These are phyloP conservation scores for Aegle marmelos DNA, from an alignment of 345 rosid species.

Conservation along the genomic window DNA sequence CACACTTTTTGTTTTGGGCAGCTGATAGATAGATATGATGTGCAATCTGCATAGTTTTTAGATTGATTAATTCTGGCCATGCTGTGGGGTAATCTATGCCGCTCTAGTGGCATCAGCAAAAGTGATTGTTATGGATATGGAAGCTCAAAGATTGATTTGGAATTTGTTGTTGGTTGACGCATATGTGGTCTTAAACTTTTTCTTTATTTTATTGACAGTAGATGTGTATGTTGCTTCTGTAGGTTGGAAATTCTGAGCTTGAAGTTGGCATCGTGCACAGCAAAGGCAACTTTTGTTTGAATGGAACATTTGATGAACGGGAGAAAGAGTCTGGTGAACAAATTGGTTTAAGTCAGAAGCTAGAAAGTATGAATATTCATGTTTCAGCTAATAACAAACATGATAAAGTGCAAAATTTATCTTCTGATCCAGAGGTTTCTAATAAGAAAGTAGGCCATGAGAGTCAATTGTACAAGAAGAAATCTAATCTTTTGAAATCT, in stretches of 20 bases:
- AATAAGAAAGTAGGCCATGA: conserved; percentile 25
- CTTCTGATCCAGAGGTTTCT: conserved; percentile 42
- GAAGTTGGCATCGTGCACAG: conserved; percentile 41
- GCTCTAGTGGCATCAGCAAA: neutral
- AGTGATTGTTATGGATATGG: neutral
- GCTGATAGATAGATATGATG: neutral
- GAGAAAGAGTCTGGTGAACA: conserved; percentile 35
- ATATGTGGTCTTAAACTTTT: neutral
- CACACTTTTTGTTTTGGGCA: neutral
- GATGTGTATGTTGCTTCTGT: conserved; percentile 24
- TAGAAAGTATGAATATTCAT: conserved; percentile 33
- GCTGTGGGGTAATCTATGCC: neutral
- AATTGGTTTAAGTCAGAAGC: conserved; percentile 32
- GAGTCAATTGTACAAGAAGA: conserved; percentile 27
- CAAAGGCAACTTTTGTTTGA: conserved; percentile 33
- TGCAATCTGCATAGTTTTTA: neutral
- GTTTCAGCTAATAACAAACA: conserved; percentile 27
- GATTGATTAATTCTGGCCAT: neutral
- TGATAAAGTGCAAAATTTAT: conserved; percentile 28
- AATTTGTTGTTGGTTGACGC: neutral
- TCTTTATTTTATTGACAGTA: neutral
- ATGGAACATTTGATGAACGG: conserved; percentile 34
- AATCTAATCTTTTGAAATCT: conserved; percentile 41
- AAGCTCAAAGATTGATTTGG: neutral
- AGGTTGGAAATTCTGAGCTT: conserved; percentile 56